Base-by-base conservation (phyloP, 2,329 filamentous ascomycete species). In the Diaporthe eres region DNA sequence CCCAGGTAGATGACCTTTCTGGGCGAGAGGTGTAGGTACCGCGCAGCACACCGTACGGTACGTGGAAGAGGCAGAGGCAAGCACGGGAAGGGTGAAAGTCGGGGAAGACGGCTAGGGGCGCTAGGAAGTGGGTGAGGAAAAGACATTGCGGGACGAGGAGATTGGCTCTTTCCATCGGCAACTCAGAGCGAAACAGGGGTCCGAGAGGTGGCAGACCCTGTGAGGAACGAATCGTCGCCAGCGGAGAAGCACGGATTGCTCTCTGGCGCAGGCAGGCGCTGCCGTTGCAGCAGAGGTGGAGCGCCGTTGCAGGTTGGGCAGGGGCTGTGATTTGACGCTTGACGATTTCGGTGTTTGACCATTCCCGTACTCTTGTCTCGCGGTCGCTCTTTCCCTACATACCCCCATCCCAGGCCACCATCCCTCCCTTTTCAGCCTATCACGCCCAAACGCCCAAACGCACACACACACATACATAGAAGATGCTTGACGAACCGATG, bases 81-180 rank as follows among this genome's bases (percentile, higher is more conserved):
- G 31, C n/a, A 57, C 70, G 74, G 60, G 58, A 68, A 75, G 74
- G 37, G 60, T 42, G 13, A 67, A 55, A 19, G 47, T 47, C 71
- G 71, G 71, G 71, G 71, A 73, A 63, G 61, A 73, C 71, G 71
- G 71, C 61, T 47, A 65, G n/a, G 25, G 60, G 49, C 74, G 39
- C 67, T 55, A 57, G 42, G 47, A n/a, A 53, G 53, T 47, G 57
- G 47, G 57, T 51, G 74, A 72, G n/a, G n/a, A 55, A 49, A 51
- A 73, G 49, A 65, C 71, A 67, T 28, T 67, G 53, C 74, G 70
- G 74, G 49, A 75, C 74, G 70, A 75, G 49, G 60, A 75, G 74
- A 72, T 73, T 75, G 57, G 68, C 37, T 73, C 51, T 58, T 25
- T 39, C n/a, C 60, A 60, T 72, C 71, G 70, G 70, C 70, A 73